Evolutionary conservation across 306 rosid genomes (phyloP), one percentile per base, ranked within the genome.

Genomic region (Quercus suber): DNA sequence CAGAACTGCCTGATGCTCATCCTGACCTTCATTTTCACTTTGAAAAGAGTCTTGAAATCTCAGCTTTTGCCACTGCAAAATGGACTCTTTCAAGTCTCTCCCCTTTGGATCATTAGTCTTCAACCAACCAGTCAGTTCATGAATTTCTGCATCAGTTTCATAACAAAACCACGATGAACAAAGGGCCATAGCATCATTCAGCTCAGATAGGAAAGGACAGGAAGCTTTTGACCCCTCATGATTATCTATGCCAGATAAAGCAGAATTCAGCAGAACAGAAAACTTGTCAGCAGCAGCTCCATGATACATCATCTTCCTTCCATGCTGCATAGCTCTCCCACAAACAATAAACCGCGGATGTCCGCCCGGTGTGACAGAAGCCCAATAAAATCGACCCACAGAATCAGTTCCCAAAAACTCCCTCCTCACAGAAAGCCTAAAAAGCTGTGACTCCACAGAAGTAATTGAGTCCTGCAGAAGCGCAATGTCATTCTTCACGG

Each of bases 391-490:
- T 67, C 93, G 81, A 82, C 97, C 94, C 61, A 83, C 76, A 60
- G 92, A 90, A 84, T 96, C 99, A 73, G 60, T 80, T 33, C 99
- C 99, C 85, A 96, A 73, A 82, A 88, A 90, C 76, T 96, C 99
- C 84, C 93, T 89, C 41, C 98, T 92, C 60, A 88, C 85, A 58
- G 92, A 90, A 21, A 91, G 82, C 92, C 83, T 96, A 53, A 81
- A 75, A 52, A 93, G 90, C 85, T 90, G 94, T 31, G 81, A 88
- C 82, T 86, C 94, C 65, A 73, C 58, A 72, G 79, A 64, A 52
- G 88, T 71, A 30, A 96, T 87, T 76, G 96, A 90, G 53, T 93
- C 96, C 69, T 90, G 90, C 78, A 91, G 82, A 35, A 73, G 80
- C 28, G 87, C 79, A 55, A 90, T 79, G 73, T 93, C 92, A 76